Base-by-base conservation (phyloP, 2,329 filamentous ascomycete genomes). In the Pyrenochaeta sp. region DNA sequence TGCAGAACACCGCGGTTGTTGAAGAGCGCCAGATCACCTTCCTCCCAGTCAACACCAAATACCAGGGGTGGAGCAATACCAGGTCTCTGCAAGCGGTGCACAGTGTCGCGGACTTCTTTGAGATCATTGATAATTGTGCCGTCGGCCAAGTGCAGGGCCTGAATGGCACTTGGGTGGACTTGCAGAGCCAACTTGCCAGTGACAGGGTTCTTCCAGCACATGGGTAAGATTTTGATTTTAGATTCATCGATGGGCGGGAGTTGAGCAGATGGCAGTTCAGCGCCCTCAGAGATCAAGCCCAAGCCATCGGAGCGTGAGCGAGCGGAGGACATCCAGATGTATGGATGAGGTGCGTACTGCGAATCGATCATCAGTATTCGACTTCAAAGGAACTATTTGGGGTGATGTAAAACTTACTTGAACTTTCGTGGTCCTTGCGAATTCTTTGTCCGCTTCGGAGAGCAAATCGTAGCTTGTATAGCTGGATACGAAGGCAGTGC, bases 1-100 rank as follows among this genome's bases (percentile, higher is more conserved):
- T 93, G 88, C 42, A 91, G 65, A 11, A 90, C 77, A 1, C 88
- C 88, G 7, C 87, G 82, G 63, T 92, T 92, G 68, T 92, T 86
- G 71, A 92, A 92, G 18, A 92, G 74, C 0, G 90, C 88, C 44
- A 90, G 71, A 62, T 91, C 88, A 4, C 88, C 88, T 63, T 88
- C 83, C 55, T 86, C 76, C 89, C 88, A 92, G 57, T 91, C 86
- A 58, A 90, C 85, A 7, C 86, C 75, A 65, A 90, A 90, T 8
- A 92, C 87, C 49, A 78, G 75, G 44, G 77, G 66, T 0, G 88
- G 87, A 9, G 82, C 81, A 56, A 92, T 91, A 0, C 81, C 88
- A 3, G 87, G 87, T 6, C 88, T 76, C 72, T 92, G 88, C 40
- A 92, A 69, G 15, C 78, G 73, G 65, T 92, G 89, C 6, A 90